Conservation (phyloP, 2,329 filamentous ascomycete genomes). For the Pseudogymnoascus sp. region DNA sequence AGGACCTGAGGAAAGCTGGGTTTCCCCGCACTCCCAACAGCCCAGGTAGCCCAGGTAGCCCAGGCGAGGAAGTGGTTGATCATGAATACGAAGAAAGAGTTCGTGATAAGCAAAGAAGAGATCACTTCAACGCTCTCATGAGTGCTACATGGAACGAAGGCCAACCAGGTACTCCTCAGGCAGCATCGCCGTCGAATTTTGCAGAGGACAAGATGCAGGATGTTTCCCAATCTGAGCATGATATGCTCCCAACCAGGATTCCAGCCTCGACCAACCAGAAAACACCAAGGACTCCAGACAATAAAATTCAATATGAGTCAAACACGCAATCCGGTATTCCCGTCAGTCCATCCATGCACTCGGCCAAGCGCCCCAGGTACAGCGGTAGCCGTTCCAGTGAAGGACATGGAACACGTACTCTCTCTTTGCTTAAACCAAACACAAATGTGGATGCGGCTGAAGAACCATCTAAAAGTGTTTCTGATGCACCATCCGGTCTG, state of each 20-base stretch:
- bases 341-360: neutral
- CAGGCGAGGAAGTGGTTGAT: conserved; percentile 20
- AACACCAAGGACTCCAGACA: neutral
- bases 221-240: neutral
- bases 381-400: conserved; percentile 19
- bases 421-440: conserved; percentile 23
- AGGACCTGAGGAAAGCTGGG: conserved; percentile 62
- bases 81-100: conserved; percentile 25
- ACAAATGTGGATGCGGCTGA: neutral
- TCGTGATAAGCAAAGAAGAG: conserved; percentile 29
- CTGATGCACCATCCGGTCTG: conserved; percentile 19
- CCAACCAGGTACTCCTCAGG: conserved; percentile 49
- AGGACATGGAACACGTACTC: conserved; percentile 18
- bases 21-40: conserved; percentile 30
- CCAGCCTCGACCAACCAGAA: neutral
- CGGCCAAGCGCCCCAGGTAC: conserved; percentile 24
- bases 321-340: neutral
- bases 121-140: conserved; percentile 49
- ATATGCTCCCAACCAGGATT: neutral
- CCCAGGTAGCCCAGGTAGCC: conserved; percentile 21
- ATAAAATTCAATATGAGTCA: neutral
- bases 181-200: conserved; percentile 16
- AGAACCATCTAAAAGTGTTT: conserved; percentile 16
- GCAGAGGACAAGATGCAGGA: neutral
- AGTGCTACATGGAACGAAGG: conserved; percentile 57